Conservation (phyloP, 2,329 filamentous ascomycete genomes). For the Chaetoscypha palmicola region DNA sequence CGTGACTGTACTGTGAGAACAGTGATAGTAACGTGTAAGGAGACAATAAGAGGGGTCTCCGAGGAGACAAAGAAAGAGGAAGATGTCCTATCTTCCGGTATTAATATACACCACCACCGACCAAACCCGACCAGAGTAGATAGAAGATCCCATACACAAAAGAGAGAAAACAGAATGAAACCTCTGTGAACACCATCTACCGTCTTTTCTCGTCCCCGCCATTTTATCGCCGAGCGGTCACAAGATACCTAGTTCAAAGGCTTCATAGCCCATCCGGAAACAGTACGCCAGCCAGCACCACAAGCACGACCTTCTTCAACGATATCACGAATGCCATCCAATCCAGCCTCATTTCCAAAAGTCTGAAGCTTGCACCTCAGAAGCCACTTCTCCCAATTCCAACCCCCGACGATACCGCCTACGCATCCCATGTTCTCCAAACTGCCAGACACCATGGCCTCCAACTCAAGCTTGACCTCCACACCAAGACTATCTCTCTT, state of each 20-base stretch:
- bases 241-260: slow-evolving; percentile 36
- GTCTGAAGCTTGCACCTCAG: slow-evolving; percentile 82
- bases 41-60: too few species aligned
- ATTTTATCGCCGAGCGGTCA: too few species aligned
- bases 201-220: too few species aligned
- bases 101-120: background rate
- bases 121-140: too few species aligned
- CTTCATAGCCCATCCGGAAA: slow-evolving; percentile 60
- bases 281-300: slow-evolving; percentile 53
- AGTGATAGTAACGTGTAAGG: too few species aligned
- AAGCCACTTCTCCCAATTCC: slow-evolving; percentile 96
- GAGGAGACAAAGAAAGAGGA: too few species aligned
- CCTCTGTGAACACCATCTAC: too few species aligned
- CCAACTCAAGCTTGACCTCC: slow-evolving; percentile 45
- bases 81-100: too few species aligned
- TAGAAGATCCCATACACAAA: too few species aligned
- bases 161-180: too few species aligned
- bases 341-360: slow-evolving; percentile 58
- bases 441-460: slow-evolving; percentile 59
- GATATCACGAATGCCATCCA: slow-evolving; percentile 53
- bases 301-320: slow-evolving; percentile 56
- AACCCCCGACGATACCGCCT: slow-evolving; percentile 75
- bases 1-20: too few species aligned
- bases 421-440: slow-evolving; percentile 67
- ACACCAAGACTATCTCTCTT: slow-evolving; percentile 34